Evolutionary conservation across 345 rosid species (phyloP).

Genomic region (Melastoma malabathricum): DNA sequence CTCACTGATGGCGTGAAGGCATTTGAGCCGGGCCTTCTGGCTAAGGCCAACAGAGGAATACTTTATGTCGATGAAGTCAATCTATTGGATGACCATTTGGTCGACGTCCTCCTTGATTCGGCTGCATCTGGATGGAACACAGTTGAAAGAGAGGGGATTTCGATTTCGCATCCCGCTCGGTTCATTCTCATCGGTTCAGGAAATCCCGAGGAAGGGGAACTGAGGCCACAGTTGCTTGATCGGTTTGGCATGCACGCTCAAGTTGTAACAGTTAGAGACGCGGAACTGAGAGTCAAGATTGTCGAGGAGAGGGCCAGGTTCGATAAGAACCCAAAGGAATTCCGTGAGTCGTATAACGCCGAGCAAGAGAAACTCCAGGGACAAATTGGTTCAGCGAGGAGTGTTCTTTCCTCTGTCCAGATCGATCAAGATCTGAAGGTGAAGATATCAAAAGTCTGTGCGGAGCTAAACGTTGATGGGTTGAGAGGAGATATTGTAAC

Average conservation of each 20-base stretch:
- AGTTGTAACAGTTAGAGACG: constrained; percentile 83
- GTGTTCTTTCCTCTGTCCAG: constrained; percentile 56
- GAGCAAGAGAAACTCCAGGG: constrained; percentile 91
- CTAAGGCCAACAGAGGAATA: constrained; percentile 95
- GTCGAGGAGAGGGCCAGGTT: constrained; percentile 87
- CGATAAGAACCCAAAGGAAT: constrained; percentile 74
- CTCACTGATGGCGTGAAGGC: constrained; percentile 93
- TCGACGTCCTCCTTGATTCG: constrained; percentile 87
- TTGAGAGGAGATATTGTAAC: constrained; percentile 90
- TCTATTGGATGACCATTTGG: constrained; percentile 91
- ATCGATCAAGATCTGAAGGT: constrained; percentile 75
- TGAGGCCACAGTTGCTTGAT: constrained; percentile 83
- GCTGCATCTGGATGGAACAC: constrained; percentile 99
- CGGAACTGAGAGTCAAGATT: constrained; percentile 80
- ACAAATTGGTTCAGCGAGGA: constrained; percentile 60
- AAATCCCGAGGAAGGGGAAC: constrained; percentile 92
- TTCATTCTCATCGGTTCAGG: constrained; percentile 92
- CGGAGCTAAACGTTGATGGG: constrained; percentile 91
- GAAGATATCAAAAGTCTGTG: constrained; percentile 86
- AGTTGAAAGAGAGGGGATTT: constrained; percentile 90
- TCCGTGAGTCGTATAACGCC: constrained; percentile 49
- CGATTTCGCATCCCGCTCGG: constrained; percentile 86
- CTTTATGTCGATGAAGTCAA: constrained; percentile 95
- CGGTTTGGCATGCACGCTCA: constrained; percentile 96
- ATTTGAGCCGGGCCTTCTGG: constrained; percentile 95